Conservation (phyloP, 306 rosid genomes). For the Dryas alaskensis region DNA sequence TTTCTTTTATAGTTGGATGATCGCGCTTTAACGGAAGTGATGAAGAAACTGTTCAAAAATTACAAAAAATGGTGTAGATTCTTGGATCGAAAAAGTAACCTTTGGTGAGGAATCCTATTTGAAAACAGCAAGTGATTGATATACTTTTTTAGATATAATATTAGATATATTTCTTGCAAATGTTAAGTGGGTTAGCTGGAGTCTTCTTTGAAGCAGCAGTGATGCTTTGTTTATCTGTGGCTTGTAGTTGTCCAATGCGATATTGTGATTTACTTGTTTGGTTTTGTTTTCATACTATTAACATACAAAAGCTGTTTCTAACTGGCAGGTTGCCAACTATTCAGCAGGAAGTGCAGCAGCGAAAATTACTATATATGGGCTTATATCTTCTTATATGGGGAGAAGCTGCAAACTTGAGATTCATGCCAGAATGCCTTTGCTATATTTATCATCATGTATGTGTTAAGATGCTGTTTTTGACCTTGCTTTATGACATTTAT, state of each 20-base stretch:
- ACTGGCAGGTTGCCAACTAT: slow-evolving; percentile 83
- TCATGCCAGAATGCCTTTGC: slow-evolving; percentile 99
- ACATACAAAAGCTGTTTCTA: slow-evolving; percentile 15
- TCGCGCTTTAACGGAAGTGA: slow-evolving; percentile 69
- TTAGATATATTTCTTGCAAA: background rate
- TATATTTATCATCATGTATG: slow-evolving; percentile 95
- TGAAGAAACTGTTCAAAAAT: slow-evolving; percentile 92
- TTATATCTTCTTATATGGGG: slow-evolving; percentile 99
- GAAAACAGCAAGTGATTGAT: background rate
- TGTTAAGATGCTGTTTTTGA: slow-evolving; percentile 5
- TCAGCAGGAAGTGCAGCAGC: slow-evolving; percentile 97
- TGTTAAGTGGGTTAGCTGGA: background rate
- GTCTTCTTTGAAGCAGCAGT: background rate
- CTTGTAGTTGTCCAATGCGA: background rate
- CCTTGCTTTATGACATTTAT: background rate
- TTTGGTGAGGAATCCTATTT: slow-evolving; percentile 64
- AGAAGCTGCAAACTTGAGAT: slow-evolving; percentile 96
- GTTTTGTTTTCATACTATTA: background rate
- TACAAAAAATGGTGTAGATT: slow-evolving; percentile 95
- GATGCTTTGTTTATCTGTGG: background rate
- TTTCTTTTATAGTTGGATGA: slow-evolving; percentile 70
- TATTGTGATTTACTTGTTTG: background rate
- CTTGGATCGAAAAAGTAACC: slow-evolving; percentile 96
- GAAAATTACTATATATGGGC: slow-evolving; percentile 86
- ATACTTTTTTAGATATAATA: background rate